Conservation (phyloP, 169 alveolate species). For the Toxoplasma gondii region DNA sequence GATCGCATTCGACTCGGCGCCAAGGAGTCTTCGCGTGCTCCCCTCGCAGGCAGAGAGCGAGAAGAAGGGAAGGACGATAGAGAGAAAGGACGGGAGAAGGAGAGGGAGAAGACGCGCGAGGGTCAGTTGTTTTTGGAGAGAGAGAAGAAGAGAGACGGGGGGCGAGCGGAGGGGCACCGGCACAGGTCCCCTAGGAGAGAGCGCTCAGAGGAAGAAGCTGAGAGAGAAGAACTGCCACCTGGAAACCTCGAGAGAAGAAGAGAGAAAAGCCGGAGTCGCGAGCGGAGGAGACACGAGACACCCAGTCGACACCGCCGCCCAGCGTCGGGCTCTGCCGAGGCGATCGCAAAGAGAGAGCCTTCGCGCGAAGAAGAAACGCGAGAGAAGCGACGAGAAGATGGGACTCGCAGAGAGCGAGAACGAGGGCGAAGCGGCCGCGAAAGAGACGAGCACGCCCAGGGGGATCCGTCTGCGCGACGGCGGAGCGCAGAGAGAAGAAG, state of each 20-base stretch:
- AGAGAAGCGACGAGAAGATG: too few relatives aligned
- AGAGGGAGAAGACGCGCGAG: background rate
- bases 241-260: conserved; percentile 11
- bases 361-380: too few relatives aligned
- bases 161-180: too few relatives aligned
- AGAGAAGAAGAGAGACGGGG: too few relatives aligned
- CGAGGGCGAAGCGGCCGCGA: background rate
- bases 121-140: background rate
- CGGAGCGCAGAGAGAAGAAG: background rate
- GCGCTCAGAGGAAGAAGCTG: background rate
- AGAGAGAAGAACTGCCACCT: background rate
- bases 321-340: background rate
- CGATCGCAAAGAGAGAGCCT: too few relatives aligned
- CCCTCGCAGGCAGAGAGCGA: too few relatives aligned
- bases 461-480: background rate
- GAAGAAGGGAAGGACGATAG: too few relatives aligned
- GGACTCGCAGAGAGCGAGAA: background rate
- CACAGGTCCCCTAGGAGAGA: background rate
- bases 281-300: background rate
- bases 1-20: background rate
- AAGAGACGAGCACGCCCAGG: too few relatives aligned
- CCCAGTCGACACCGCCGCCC: background rate
- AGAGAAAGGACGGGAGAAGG: too few relatives aligned
- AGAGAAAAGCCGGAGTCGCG: conserved; percentile 21
- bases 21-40: too few relatives aligned